Conservation (phyloP, 805 yeast species). For the Grigorovia humatica region DNA sequence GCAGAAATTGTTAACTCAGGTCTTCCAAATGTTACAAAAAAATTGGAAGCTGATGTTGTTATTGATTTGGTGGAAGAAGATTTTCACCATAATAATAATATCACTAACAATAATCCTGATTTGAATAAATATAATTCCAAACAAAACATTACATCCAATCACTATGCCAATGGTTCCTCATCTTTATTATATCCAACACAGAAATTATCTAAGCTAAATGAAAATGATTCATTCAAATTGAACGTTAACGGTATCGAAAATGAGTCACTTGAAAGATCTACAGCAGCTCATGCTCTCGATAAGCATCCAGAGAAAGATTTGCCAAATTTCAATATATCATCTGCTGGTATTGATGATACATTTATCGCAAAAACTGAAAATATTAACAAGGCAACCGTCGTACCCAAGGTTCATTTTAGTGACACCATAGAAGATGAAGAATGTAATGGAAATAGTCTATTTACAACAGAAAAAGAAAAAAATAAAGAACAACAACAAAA, state of each 20-base stretch:
- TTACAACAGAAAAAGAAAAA: slow-evolving; percentile 5
- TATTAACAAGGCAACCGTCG: not conserved
- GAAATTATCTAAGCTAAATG: not conserved
- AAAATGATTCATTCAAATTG: not conserved
- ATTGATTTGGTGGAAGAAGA: not conserved
- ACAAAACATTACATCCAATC: not conserved
- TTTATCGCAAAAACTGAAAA: not conserved
- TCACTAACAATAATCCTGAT: not conserved
- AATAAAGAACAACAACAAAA: slow-evolving; percentile 3
- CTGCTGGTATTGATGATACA: not conserved
- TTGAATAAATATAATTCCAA: not conserved
- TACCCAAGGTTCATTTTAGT: not conserved
- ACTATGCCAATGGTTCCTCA: not conserved
- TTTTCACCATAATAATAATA: not conserved
- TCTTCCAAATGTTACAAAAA: slow-evolving; percentile 10
- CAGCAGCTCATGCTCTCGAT: not conserved
- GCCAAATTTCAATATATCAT: not conserved
- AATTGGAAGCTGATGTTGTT: not conserved
- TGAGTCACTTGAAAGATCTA: not conserved
- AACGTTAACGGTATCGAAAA: not conserved
- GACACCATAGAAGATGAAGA: not conserved
- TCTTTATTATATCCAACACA: not conserved
- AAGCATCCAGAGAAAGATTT: not conserved
- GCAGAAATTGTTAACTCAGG: slow-evolving; percentile 35
- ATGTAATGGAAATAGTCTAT: not conserved